Base-by-base conservation (phyloP, 2,329 filamentous ascomycete species). In the Penicillium rolfsii region DNA sequence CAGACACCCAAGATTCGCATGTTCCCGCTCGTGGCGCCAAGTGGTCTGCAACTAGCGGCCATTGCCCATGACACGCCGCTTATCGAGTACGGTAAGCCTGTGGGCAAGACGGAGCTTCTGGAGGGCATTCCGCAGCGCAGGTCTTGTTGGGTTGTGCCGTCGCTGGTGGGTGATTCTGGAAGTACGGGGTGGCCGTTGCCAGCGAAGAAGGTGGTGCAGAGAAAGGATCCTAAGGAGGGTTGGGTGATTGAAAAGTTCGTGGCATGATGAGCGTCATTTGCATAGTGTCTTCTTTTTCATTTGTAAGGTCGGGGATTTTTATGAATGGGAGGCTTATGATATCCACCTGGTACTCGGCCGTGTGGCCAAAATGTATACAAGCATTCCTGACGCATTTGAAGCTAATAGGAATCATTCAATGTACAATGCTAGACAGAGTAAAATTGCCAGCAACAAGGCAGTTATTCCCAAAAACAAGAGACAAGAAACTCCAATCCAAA, bases 11-110 rank as follows among this genome's bases (percentile, higher is more conserved):
- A 90, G 77, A 93, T 92, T 33, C 82, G 95, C 46, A 96, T 99
- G 90, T 91, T 94, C 73, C 86, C 94, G 3, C 83, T 99, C 22
- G 94, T 93, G 2, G 87, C 93, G 30, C 82, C 96, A 6, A 90
- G 87, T 16, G 89, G 87, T 1, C 84, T 85, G 2, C 91, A 96
- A 74, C 83, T 99, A 5, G 86, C 90, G 4, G 87, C 86, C 1
- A 81, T 98, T 57, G 91, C 93, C 5, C 89, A 92, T 73, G 91
- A 91, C 0, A 98, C 95, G 12, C 91, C 93, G 52, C 80, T 99
- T 57, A 76, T 98, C 24, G 86, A 86, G 40, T 93, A 94, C 67
- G 91, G 92, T 3, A 98, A 98, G 80, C 94, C 95, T 0, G 88
- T 97, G 73, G 95, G 95, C 68, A 93, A 95, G 81, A 85, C 91